Base-by-base conservation (phyloP, 495 filamentous ascomycete genomes). In the Annulohypoxylon bovei region DNA sequence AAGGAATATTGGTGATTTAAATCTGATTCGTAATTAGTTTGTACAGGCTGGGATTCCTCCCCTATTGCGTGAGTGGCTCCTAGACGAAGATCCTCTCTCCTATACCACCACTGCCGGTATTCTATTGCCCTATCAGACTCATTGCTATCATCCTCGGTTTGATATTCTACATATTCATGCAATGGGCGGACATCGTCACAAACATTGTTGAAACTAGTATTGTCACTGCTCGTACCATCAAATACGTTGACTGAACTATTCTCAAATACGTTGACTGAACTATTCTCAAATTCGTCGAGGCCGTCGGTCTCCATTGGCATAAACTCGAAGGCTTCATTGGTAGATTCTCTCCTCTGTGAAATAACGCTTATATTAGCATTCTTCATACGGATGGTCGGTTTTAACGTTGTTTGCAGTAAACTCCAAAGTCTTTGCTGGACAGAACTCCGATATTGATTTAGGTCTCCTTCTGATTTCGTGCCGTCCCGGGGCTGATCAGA, bases 391-490 rank as follows among this genome's bases (percentile, higher is more conserved):
- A 55, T 71, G 7, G 56, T 72, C n/a, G 74, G 69, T 2, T 67
- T 47, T 9, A 75, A 18, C 18, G 25, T 68, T 42, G 57, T 49
- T 59, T 59, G 70, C 53, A 74, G 37, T 18, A 75, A 57, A 50
- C 63, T 63, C 75, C 75, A 77, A 47, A 77, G 60, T 40, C 20
- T 69, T 25, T 39, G 35, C n/a, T 74, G 57, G 8, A 72, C 47
- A 7, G 62, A 66, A 44, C 12, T 49, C 40, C 42, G 62, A 49
- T 54, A 54, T 6, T 28, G 5, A 3, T 23, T 50, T 6, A 46
- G 8, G 6, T 61, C 32, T 5, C 9, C 18, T 23, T 52, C 65
- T 1, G 27, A 12, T 2, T 18, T 47, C 5, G 30, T 62, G 32
- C 4, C 7, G 22, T 9, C 20, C 6, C 35, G 14, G 25, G 11